Evolutionary conservation across 2,329 filamentous ascomycete species (phyloP), one percentile per base, ranked within the genome.

Genomic region (Diaporthe aspalathi): DNA sequence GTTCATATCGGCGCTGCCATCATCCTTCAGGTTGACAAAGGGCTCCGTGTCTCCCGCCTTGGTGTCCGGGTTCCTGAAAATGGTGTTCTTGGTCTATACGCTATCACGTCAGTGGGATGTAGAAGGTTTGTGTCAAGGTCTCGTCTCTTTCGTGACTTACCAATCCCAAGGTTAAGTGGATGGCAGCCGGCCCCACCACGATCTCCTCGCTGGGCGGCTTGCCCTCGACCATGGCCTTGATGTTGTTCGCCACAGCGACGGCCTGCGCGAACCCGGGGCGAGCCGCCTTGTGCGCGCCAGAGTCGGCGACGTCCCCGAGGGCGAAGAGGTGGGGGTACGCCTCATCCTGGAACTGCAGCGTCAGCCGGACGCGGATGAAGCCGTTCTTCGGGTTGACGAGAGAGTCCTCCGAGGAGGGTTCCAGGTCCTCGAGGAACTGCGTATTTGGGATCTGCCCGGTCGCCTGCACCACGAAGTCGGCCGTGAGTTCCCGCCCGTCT

Each of bases 231-330:
- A 83, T 68, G 2, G 79, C 78, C 2, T 84, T 73, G 43, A 88
- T 83, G 70, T 88, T 88, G 47, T 79, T 78, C 3, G 82, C 81
- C 0, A 84, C 84, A 4, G 84, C 77, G 11, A 80, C 78, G 0
- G 83, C 84, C 72, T 89, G 86, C 14, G 80, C 77, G 0, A 77
- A 75, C 0, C 83, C 85, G 0, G 85, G 82, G 17, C 84, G 78
- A 0, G 83, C 86, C 27, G 85, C 85, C 72, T 83, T 84, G 70
- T 81, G 80, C 1, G 78, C 78, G 0, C 81, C 81, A 29, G 81
- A 81, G 22, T 85, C 83, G 20, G 86, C 83, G 5, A 89, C 82
- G 74, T 89, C 87, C 6, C 87, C 87, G 1, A 85, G 80, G 1
- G 87, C 86, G 72, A 85, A 89, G 8, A 89, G 81, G 49, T 85